Base-by-base conservation (phyloP, 108 stramenopile species). In the Skeletonema potamos region DNA sequence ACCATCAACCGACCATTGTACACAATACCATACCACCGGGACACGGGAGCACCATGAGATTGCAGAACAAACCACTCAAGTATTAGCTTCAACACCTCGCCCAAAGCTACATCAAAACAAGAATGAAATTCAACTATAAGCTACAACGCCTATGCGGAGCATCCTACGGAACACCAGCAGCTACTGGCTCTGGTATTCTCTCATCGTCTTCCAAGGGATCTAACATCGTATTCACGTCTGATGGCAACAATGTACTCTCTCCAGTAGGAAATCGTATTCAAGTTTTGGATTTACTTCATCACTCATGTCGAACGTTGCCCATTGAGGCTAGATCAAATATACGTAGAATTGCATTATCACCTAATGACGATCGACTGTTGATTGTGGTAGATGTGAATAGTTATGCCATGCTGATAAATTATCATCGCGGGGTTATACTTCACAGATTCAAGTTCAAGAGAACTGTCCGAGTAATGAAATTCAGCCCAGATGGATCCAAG, bases 241-340 rank as follows among this genome's bases (percentile, higher is more conserved):
- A 96, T 63, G 97, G 99, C 17, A 91, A 97, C 70, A 73, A 84
- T 20, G 61, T 99, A 10, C 84, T 99, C 43, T 90, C 88, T 12
- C 87, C 97, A 11, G 95, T 97, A 17, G 93, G 96, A 43, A 98
- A 99, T 79, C 89, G 98, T 36, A 83, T 99, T 18, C 89, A 93
- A 54, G 70, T 96, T 18, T 76, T 98, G 33, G 96, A 99, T 79
- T 78, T 99, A 24, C 79, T 90, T 13, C 85, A 91, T 30, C 96
- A 98, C 64, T 82, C 87, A 26, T 89, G 90, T 59, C 82, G 91
- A 7, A 97, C 97, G 1, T 72, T 98, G 33, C 94, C 96, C 4
- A 64, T 96, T 56, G 96, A 99, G 76, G 85, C 89, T 6, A 83
- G 97, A 27, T 90, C 93, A 18, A 92, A 97, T 78, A 95, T 99